Conservation (phyloP, 2,329 filamentous ascomycete species). For the Dryadomyces quercus-mongolicae region DNA sequence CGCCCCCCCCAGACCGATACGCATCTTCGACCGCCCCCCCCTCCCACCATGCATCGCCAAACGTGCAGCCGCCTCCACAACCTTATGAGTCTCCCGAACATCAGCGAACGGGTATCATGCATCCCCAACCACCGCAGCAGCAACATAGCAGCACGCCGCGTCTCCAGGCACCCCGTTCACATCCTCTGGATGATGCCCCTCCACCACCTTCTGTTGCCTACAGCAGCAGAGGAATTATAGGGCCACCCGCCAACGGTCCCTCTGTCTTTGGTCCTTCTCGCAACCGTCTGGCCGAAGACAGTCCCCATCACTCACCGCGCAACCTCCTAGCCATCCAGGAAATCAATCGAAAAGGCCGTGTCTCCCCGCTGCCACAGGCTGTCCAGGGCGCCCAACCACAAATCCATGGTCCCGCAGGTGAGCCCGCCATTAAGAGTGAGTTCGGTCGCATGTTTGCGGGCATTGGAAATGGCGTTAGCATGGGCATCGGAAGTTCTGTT, state of each 20-base stretch:
- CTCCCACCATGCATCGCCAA: slow-evolving; percentile 18
- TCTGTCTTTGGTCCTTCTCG: slow-evolving; percentile 30
- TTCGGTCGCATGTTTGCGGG: slow-evolving; percentile 92
- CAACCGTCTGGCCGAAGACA: slow-evolving; percentile 33
- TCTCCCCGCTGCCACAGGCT: slow-evolving; percentile 83
- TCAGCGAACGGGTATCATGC: slow-evolving; percentile 26
- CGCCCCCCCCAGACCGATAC: slow-evolving; percentile 27
- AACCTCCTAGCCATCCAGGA: slow-evolving; percentile 70
- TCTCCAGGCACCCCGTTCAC: slow-evolving; percentile 18
- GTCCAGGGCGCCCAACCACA: slow-evolving; percentile 85
- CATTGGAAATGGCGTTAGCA: slow-evolving; percentile 52
- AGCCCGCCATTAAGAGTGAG: slow-evolving; percentile 87
- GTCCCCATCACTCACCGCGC: slow-evolving; percentile 47
- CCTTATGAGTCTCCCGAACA: slow-evolving; percentile 40
- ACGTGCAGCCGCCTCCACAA: slow-evolving; percentile 19
- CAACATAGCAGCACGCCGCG: slow-evolving; percentile 16
- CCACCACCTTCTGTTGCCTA: slow-evolving; percentile 40
- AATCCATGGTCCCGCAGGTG: slow-evolving; percentile 63
- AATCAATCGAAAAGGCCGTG: slow-evolving; percentile 67
- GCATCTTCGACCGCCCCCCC: slow-evolving; percentile 18
- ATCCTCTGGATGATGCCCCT: slow-evolving; percentile 34
- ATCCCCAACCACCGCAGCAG: slow-evolving; percentile 5
- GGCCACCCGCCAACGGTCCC: slow-evolving; percentile 7
- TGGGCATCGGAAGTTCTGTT: slow-evolving; percentile 38
- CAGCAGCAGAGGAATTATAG: slow-evolving; percentile 21